A percentile compares a stretch with the other conserved stretches of the same genome.
Evolutionary conservation across 1,284 basidiomycete species (phyloP).

Genomic region (Tilletia setariae): DNA sequence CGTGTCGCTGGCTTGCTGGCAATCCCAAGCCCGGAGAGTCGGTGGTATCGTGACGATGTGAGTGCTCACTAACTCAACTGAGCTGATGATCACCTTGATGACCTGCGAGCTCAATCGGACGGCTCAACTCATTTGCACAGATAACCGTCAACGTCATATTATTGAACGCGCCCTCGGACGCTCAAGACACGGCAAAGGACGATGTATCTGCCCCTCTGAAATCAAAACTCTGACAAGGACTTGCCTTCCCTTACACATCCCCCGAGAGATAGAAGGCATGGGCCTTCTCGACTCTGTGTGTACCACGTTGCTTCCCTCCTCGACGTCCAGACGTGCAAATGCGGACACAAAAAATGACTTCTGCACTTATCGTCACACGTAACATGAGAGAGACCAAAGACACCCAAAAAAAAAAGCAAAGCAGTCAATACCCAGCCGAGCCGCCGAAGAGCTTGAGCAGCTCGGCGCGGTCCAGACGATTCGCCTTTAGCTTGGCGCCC

Average conservation of each 20-base stretch:
- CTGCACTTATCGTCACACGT: no score
- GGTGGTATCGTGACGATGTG: constrained; percentile 52
- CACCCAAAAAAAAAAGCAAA: no score
- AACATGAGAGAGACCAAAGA: no score
- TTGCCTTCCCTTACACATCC: no score
- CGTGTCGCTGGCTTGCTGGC: constrained; percentile 71
- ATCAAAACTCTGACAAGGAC: no score
- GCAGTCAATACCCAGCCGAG: not conserved
- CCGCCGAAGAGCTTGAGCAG: constrained; percentile 23
- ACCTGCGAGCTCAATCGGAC: not conserved
- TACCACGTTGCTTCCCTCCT: no score
- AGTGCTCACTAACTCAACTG: constrained; percentile 24
- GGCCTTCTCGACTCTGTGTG: no score
- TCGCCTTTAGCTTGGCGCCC: constrained; percentile 73
- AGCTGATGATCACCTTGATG: not conserved
- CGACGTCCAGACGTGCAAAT: no score
- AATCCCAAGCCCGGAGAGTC: constrained; percentile 74
- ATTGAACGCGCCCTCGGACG: constrained; percentile 25
- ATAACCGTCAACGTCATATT: constrained; percentile 43
- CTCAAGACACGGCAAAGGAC: no score
- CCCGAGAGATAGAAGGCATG: no score
- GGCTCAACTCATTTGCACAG: not conserved
- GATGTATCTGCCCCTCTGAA: no score
- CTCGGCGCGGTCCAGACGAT: constrained; percentile 48
- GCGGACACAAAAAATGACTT: no score